phyloP scores from a whole-genome alignment of 345 rosid species.

The Syzygium oleosum region DNA sequence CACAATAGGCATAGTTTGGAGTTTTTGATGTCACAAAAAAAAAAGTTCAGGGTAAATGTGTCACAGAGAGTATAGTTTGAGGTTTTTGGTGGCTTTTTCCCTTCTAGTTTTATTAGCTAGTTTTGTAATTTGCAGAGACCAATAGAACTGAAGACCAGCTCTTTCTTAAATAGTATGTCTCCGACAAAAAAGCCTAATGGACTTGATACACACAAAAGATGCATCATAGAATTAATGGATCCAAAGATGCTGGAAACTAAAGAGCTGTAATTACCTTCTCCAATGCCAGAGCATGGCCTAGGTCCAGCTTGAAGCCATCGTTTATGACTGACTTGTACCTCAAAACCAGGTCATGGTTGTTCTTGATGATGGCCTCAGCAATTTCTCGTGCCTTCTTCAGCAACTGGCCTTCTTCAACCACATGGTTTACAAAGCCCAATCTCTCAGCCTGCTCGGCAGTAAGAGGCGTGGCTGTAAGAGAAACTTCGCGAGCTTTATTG shows the following conservation, averaged over 20 bases:
- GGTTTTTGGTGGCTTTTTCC: no score
- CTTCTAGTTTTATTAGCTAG: neutral
- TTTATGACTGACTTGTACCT: constrained; percentile 72
- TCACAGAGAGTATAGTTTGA: no score
- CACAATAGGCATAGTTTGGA: no score
- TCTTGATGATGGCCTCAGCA: constrained; percentile 59
- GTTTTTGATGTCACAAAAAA: no score
- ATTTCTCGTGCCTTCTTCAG: constrained; percentile 57
- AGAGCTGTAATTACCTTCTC: constrained; percentile 53
- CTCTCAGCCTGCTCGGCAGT: constrained; percentile 77
- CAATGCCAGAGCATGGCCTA: constrained; percentile 59
- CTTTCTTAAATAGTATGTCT: neutral
- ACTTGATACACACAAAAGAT: neutral
- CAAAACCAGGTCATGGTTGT: constrained; percentile 67
- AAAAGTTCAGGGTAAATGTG: no score
- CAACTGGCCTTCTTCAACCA: constrained; percentile 60
- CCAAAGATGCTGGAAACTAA: neutral
- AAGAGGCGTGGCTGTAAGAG: constrained; percentile 52
- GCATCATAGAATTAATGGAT: neutral
- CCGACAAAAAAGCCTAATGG: neutral
- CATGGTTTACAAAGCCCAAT: constrained; percentile 79
- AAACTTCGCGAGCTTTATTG: constrained; percentile 74
- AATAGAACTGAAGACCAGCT: neutral
- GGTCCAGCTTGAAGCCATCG: constrained; percentile 72
- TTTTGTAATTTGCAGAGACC: neutral